Evolutionary conservation across 805 yeast species (phyloP), one percentile per base, ranked within the genome.

Genomic region (Maudiozyma serrabonitensis): DNA sequence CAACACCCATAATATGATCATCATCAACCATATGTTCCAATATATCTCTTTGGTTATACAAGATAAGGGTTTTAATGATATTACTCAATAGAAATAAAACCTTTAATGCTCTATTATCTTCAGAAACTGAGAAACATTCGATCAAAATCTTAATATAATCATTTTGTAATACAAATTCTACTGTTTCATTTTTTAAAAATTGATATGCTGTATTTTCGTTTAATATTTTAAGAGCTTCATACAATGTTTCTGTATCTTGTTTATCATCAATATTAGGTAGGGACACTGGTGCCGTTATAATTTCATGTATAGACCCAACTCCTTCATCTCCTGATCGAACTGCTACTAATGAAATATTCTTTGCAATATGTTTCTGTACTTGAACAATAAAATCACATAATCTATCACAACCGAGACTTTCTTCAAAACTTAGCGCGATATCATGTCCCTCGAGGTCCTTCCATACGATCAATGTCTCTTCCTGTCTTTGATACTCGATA

Each of bases 381-480:
- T 75, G 75, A 18, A 86, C 76, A 25, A 90, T 74, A 61, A 88
- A 90, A 46, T 87, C 91, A 63, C 96, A 88, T 42, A 90, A 60
- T 6, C 81, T 78, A 12, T 86, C 78, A 66, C 99, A 91, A 0
- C 97, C 98, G 43, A 83, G 84, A 35, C 87, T 81, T 59, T 89
- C 97, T 65, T 91, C 96, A 65, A 91, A 91, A 43, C 95, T 84
- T 23, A 91, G 72, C 1, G 98, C 98, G 54, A 87, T 79, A 64
- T 88, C 95, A 43, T 56, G 56, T 7, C 83, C 80, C 18, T 76
- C 74, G 2, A 69, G 59, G 60, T 87, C 96, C 9, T 95, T 85
- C 98, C 98, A 91, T 19, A 91, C 96, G 9, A 91, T 87, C 45
- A 91, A 71, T 0, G 97, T 89, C 51, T 89, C 97, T 61, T 89